Evolutionary conservation across 371 early-diverging fungal genomes (phyloP), one percentile per base, ranked within the genome.

Genomic region (Mortierella sp.): DNA sequence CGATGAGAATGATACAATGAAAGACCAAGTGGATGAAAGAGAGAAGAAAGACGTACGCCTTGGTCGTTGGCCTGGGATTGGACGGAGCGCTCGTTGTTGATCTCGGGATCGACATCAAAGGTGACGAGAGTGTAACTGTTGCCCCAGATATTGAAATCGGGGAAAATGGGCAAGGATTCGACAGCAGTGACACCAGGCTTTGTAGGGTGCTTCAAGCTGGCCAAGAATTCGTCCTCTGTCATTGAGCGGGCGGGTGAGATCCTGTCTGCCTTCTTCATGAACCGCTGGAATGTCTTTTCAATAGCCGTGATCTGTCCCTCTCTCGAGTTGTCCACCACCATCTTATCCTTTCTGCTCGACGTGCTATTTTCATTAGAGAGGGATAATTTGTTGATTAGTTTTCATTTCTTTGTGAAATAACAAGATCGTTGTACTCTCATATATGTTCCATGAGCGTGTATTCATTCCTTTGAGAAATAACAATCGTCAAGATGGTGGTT

Each of bases 111-210:
- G 10, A 88, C 89, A 80, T 94, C 95, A 79, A 95, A 95, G 21
- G 93, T 91, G n/a, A 91, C 93, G 60, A 94, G 88, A 3, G 91
- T 91, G 84, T 95, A 96, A 18, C 88, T 88, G 72, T 94, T 93
- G 58, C 94, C 89, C 94, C 94, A 93, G 63, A 91, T 85, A 16
- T 80, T 84, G 51, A 91, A 92, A 78, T 97, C 95, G 12, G 98
- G 98, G 58, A 95, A 90, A 46, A 98, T 75, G 16, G 97, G 97
- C 14, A 92, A 87, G 27, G 95, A 89, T 72, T 95, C 95, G 49
- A 94, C 93, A n/a, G 95, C 96, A 41, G 83, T 91, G 49, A 95
- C 77, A 18, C 84, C 82, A 65, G 92, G 91, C 55, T 95, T 94
- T 32, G 93, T 92, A 0, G 97, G 97, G 79, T 98, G 98, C 72